phyloP scores from a whole-genome alignment of 805 yeast genomes.

The Starmerella davenportii region DNA sequence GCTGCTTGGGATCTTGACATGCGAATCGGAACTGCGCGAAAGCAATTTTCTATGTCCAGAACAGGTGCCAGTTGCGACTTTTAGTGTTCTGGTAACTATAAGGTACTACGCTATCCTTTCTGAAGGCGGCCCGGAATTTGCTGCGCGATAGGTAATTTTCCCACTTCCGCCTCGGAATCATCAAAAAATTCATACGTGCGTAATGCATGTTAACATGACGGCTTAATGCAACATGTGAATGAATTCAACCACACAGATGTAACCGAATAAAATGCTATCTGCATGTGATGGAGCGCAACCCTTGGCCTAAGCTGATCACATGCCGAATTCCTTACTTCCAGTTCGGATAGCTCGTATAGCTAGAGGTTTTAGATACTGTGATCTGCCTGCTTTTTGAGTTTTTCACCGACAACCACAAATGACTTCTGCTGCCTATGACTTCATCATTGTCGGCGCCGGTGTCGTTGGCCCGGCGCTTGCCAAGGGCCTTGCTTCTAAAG shows the following conservation, averaged over 20 bases:
- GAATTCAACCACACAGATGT: not conserved
- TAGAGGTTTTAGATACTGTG: not conserved
- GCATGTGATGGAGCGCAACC: not conserved
- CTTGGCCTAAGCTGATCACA: not conserved
- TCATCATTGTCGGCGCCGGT: conserved; percentile 94
- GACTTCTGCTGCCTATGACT: conserved; percentile 37
- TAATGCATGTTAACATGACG: too few relatives aligned
- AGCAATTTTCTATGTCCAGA: too few relatives aligned
- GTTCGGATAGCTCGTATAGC: conserved; percentile 1
- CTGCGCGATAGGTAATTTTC: too few relatives aligned
- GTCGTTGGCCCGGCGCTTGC: conserved; percentile 91
- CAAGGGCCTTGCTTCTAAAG: conserved; percentile 75
- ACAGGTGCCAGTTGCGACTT: too few relatives aligned
- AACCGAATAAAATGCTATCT: not conserved
- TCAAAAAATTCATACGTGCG: too few relatives aligned
- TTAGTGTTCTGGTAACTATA: too few relatives aligned
- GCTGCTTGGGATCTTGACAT: too few relatives aligned
- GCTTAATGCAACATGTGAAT: not conserved
- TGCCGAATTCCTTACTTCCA: not conserved
- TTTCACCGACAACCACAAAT: not conserved
- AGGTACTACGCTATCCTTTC: too few relatives aligned
- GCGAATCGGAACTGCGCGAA: too few relatives aligned
- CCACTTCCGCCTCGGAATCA: too few relatives aligned
- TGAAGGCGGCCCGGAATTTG: too few relatives aligned
- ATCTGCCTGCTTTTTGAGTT: not conserved